These are phyloP conservation scores for Nicotiana otophora DNA, from an alignment of 257 asterid species.

Conservation along the genomic window DNA sequence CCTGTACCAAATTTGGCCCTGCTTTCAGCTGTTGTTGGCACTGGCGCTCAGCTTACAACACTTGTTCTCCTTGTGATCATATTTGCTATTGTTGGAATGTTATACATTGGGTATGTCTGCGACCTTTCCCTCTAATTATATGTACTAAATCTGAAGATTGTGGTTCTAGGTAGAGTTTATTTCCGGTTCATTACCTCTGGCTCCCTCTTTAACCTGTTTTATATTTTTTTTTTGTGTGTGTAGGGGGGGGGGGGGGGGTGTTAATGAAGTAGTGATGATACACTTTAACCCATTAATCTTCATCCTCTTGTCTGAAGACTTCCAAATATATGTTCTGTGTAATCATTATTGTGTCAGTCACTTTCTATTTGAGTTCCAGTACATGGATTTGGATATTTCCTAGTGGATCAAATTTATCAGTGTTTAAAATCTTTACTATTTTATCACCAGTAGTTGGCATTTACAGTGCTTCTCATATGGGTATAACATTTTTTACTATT, in stretches of 20 bases:
- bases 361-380: not conserved
- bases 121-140: not conserved
- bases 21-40: constrained; percentile 84
- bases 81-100: constrained; percentile 69
- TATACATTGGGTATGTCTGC: constrained; percentile 66
- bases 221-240: too few species aligned
- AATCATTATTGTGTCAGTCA: not conserved
- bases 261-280: too few species aligned
- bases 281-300: not conserved
- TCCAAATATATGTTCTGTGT: not conserved
- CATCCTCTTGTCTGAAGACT: not conserved
- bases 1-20: constrained; percentile 60
- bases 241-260: too few species aligned
- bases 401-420: not conserved
- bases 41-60: constrained; percentile 79
- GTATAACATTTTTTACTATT: not conserved
- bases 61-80: constrained; percentile 70
- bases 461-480: not conserved
- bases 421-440: not conserved
- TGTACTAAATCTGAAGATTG: not conserved
- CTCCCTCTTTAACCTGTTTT: not conserved
- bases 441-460: not conserved
- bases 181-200: not conserved
- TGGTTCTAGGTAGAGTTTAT: not conserved
- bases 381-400: not conserved